Evolutionary conservation across 495 filamentous ascomycete species (phyloP), one percentile per base, ranked within the genome.

Genomic region (Penicillium argentinense): DNA sequence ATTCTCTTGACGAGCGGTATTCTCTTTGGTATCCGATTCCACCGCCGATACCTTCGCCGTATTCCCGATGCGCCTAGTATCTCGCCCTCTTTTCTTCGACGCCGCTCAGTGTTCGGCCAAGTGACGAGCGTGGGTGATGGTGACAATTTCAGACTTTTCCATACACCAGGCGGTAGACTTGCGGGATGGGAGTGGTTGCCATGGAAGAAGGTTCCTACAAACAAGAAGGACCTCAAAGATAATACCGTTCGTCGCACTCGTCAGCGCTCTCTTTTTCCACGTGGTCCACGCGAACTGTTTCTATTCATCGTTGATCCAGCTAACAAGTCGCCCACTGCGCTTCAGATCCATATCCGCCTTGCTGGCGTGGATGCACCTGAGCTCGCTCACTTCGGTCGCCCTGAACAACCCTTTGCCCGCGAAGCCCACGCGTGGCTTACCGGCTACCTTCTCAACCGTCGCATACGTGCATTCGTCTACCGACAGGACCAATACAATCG

Each of bases 71-170:
- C 86, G 16, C 67, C 73, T 5, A 73, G 87, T 53, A 91, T 98
- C 57, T 77, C 78, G 43, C 81, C 87, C 2, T 70, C 62, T 7
- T 76, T 67, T 41, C 87, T 89, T 57, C 83, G 88, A 14, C 79
- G 69, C 40, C 77, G 89, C 47, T 88, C 79, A 41, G 53, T 97
- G 39, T 84, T 92, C 53, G 93, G 93, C 6, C 77, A 73, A 43
- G 93, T 97, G 3, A 96, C 93, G 21, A 91, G 87, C 51, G 93
- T 98, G 18, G 95, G 95, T 38, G 93, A 98, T 73, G 95, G 89
- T 0, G 93, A 98, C 60, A 90, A 90, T 51, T 97, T 98, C 63
- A 82, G 90, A 40, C 64, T 98, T 7, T 98, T 86, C 63, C 93
- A 98, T 66, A 96, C 90, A 0, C 93, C 93, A 0, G 93, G 95